A percentile compares a stretch with the other conserved stretches of the same genome.
phyloP scores from a whole-genome alignment of 2,329 filamentous ascomycete genomes.

The Fragosphaeria purpurea region DNA sequence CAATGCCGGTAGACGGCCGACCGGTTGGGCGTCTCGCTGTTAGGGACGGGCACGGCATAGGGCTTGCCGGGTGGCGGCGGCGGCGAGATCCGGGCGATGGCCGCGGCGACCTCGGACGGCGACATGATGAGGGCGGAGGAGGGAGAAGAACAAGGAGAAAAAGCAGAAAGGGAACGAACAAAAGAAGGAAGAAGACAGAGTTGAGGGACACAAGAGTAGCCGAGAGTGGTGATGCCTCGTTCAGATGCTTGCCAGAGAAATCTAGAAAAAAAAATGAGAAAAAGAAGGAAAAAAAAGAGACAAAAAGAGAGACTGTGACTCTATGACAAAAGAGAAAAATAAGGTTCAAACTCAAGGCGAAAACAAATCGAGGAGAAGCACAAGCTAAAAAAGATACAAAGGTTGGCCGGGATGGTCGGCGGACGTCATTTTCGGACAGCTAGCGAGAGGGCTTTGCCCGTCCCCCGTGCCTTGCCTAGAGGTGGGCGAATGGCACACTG shows the following conservation, averaged over 20 bases:
- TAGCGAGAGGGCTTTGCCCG: background rate
- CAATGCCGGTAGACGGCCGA: constrained; percentile 75
- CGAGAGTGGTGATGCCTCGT: no score
- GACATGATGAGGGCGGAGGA: constrained; percentile 20
- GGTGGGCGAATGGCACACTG: no score
- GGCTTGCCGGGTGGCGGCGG: constrained; percentile 65
- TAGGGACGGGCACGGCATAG: constrained; percentile 68
- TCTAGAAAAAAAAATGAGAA: background rate
- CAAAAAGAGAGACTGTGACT: background rate
- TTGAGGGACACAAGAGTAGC: background rate
- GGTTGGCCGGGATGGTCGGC: constrained; percentile 2
- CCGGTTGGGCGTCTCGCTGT: constrained; percentile 62
- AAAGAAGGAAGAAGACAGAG: background rate
- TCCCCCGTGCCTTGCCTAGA: no score
- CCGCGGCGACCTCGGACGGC: constrained; percentile 26
- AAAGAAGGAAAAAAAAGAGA: background rate
- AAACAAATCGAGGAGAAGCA: constrained; percentile 1
- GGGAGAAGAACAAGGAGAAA: background rate
- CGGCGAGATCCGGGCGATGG: constrained; percentile 43
- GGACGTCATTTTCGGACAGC: constrained; percentile 1
- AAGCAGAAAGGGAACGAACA: background rate
- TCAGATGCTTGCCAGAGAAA: no score
- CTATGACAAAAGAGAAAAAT: background rate
- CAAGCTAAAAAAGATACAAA: constrained; percentile 4
- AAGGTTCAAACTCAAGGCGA: background rate